A percentile compares a stretch with the other conserved stretches of the same genome.
Evolutionary conservation across 2,329 filamentous ascomycete genomes (phyloP).

Genomic region (Xylariaceae sp.): DNA sequence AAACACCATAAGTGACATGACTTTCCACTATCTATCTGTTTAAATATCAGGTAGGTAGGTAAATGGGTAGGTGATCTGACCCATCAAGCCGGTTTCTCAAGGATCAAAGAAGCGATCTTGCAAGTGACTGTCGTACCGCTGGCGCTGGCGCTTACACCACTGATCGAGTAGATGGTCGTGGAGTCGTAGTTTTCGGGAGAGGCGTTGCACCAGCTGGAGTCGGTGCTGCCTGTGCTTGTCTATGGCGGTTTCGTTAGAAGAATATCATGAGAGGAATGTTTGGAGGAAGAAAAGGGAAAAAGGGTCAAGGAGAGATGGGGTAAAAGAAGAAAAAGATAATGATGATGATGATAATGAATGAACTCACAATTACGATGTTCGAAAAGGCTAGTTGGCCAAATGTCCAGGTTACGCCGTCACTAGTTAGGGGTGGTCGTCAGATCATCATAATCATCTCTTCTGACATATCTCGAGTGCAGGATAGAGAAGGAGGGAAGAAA

Average conservation of each 20-base stretch:
- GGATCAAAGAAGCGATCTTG: slow-evolving; percentile 42
- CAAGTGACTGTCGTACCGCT: slow-evolving; percentile 41
- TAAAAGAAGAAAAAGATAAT: too few relatives aligned
- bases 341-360: too few relatives aligned
- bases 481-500: too few relatives aligned
- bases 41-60: background rate
- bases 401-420: slow-evolving; percentile 35
- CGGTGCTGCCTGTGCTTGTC: slow-evolving; percentile 26
- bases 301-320: too few relatives aligned
- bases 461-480: background rate
- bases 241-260: slow-evolving; percentile 9
- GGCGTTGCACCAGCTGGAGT: slow-evolving; percentile 32
- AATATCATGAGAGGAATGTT: too few relatives aligned
- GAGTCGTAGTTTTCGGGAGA: slow-evolving; percentile 37
- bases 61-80: too few relatives aligned
- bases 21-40: background rate
- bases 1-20: too few relatives aligned
- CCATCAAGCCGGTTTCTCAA: slow-evolving; percentile 28
- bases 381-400: slow-evolving; percentile 38
- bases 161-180: slow-evolving; percentile 34
- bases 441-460: background rate
- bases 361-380: slow-evolving; percentile 46
- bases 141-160: slow-evolving; percentile 31
- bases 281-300: too few relatives aligned
- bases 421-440: slow-evolving; percentile 4